Evolutionary conservation across 495 filamentous ascomycete genomes (phyloP).

Genomic region (Hypoxylon fragiforme): DNA sequence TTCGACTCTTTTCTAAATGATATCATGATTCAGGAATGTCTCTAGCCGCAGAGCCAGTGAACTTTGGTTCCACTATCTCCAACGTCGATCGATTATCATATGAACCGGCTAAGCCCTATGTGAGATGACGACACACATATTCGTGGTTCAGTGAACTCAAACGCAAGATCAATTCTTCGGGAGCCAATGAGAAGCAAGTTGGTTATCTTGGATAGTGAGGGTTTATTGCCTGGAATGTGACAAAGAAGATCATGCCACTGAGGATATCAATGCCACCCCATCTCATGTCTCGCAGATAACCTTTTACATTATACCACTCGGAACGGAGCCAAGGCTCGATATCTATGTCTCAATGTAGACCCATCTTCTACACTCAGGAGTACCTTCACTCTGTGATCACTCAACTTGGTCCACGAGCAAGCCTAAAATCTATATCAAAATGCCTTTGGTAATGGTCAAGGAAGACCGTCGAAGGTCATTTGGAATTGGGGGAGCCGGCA

Average conservation of each 20-base stretch:
- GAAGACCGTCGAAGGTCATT: slow-evolving; percentile 34
- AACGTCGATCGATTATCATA: slow-evolving; percentile 16
- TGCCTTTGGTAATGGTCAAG: not conserved
- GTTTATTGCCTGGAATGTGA: slow-evolving; percentile 15
- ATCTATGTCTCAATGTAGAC: not conserved
- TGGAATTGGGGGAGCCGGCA: slow-evolving; percentile 40
- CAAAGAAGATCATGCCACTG: slow-evolving; percentile 8
- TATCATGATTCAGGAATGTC: slow-evolving; percentile 8
- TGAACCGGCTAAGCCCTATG: slow-evolving; percentile 12
- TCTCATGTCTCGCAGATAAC: too few species aligned
- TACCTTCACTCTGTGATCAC: not conserved
- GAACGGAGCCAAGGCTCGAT: not conserved
- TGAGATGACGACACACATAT: slow-evolving; percentile 18
- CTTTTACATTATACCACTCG: too few species aligned
- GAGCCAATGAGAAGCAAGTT: slow-evolving; percentile 17
- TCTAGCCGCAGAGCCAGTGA: slow-evolving; percentile 5
- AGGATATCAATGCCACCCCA: slow-evolving; percentile 1
- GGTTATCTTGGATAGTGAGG: slow-evolving; percentile 18
- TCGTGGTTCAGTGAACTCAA: slow-evolving; percentile 13
- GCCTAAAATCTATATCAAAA: not conserved
- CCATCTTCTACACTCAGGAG: not conserved
- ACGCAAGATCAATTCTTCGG: not conserved
- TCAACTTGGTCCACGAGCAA: too few species aligned
- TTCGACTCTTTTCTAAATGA: too few species aligned
- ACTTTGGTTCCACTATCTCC: slow-evolving; percentile 24